Percentiles rank a stretch among this genome's conserved stretches.
Evolutionary conservation across 179 eudicot genomes (phyloP).

Genomic region (Silene vulgaris): DNA sequence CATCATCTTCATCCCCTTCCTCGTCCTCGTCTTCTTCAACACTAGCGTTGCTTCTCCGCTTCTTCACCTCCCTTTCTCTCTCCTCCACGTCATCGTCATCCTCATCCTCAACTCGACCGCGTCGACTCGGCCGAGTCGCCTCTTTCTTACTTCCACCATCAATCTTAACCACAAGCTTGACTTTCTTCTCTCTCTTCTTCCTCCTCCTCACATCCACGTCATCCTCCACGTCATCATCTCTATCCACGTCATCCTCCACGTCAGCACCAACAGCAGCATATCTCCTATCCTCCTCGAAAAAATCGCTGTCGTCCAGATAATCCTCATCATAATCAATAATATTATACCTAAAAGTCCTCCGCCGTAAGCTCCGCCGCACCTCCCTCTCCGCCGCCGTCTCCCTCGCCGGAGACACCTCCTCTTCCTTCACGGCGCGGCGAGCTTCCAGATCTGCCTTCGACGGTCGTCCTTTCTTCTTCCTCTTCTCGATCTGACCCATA

Average conservation of each 20-base stretch:
- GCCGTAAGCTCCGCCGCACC: conserved; percentile 56
- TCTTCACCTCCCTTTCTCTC: conserved; percentile 35
- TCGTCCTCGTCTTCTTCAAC: conserved; percentile 27
- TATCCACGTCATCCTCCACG: conserved; percentile 14
- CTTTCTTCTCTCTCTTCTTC: not conserved
- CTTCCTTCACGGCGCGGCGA: conserved; percentile 21
- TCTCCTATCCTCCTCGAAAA: conserved; percentile 25
- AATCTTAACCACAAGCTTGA: not conserved
- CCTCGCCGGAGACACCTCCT: conserved; percentile 5
- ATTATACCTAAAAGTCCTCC: conserved; percentile 54
- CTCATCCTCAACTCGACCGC: conserved; percentile 29
- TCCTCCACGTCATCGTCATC: conserved; percentile 18
- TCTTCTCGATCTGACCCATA: conserved; percentile 77
- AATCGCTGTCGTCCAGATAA: conserved; percentile 50
- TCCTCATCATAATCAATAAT: conserved; percentile 61
- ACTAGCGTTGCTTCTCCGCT: conserved; percentile 38
- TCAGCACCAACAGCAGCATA: conserved; percentile 5
- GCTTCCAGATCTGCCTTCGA: conserved; percentile 79
- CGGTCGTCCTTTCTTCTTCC: conserved; percentile 88
- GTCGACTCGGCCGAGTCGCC: conserved; percentile 31
- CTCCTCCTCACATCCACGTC: conserved; percentile 37
- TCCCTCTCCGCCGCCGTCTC: conserved; percentile 30
- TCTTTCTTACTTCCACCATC: not conserved
- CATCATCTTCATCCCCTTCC: conserved; percentile 24
- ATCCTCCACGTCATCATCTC: conserved; percentile 28